These are phyloP conservation scores for Scedosporium aurantiacum DNA, from an alignment of 2,329 filamentous ascomycete species.

Conservation along the genomic window DNA sequence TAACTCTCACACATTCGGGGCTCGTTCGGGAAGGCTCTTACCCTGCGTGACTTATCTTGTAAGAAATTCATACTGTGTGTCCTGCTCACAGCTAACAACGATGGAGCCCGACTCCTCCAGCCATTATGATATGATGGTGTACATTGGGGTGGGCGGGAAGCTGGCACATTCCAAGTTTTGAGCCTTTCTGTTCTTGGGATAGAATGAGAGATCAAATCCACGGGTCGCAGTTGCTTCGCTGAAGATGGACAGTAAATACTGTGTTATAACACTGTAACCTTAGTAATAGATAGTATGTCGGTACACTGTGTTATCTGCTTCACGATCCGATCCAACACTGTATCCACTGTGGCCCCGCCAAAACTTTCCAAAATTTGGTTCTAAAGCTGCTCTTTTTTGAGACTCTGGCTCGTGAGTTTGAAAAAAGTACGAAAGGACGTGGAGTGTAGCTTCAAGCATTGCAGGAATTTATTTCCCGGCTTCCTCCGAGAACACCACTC, in stretches of 20 bases:
- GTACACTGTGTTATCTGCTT: background rate
- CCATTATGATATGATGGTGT: constrained; percentile 2
- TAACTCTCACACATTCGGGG: background rate
- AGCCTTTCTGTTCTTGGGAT: constrained; percentile 1
- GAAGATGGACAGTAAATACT: background rate
- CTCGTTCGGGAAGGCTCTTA: constrained; percentile 2
- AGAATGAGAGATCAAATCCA: background rate
- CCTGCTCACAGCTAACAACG: background rate
- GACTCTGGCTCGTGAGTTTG: background rate
- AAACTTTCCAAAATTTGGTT: background rate
- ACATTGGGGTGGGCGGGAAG: background rate
- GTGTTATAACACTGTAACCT: background rate
- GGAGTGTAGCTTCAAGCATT: background rate
- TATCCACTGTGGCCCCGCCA: background rate
- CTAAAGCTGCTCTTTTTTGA: background rate
- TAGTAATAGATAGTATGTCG: background rate
- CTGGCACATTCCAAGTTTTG: background rate
- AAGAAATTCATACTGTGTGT: constrained; percentile 7
- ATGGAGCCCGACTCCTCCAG: background rate
- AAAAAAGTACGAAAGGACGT: background rate
- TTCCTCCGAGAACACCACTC: background rate
- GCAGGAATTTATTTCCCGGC: too few relatives aligned
- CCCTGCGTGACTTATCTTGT: constrained; percentile 6
- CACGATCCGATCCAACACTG: background rate
- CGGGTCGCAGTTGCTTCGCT: background rate